Evolutionary conservation across 495 filamentous ascomycete species (phyloP).

Genomic region (Lentithecium fluviatile): DNA sequence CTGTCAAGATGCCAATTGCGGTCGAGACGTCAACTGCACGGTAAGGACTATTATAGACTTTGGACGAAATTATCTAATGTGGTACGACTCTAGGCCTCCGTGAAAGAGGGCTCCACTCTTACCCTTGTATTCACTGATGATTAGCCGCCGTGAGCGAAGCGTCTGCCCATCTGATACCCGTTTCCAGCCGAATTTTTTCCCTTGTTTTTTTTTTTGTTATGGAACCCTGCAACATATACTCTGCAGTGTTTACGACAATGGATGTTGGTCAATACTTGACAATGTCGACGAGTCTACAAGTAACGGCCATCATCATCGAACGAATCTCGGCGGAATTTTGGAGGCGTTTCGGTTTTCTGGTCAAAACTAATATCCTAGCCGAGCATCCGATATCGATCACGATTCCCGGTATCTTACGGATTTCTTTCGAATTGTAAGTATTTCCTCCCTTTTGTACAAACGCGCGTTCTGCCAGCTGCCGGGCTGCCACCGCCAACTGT

Average conservation of each 20-base stretch:
- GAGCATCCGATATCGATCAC: neutral
- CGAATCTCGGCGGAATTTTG: slow-evolving; percentile 20
- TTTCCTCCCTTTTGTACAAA: neutral
- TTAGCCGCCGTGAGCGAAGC: neutral
- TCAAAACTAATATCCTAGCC: neutral
- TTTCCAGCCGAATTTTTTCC: neutral
- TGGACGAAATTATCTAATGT: neutral
- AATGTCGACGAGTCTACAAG: slow-evolving; percentile 9
- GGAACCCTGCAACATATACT: too few relatives aligned
- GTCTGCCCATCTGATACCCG: neutral
- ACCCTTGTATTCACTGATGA: slow-evolving; percentile 10
- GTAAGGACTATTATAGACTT: slow-evolving; percentile 3
- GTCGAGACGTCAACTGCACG: neutral
- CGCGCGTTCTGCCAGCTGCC: slow-evolving; percentile 2
- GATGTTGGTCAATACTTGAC: slow-evolving; percentile 12
- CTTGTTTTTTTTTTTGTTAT: too few relatives aligned
- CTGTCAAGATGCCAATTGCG: neutral
- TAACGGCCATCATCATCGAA: neutral
- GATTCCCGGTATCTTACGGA: neutral
- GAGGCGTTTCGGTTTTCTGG: slow-evolving; percentile 19
- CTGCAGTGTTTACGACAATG: too few relatives aligned
- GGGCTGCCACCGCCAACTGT: neutral
- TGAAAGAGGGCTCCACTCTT: neutral
- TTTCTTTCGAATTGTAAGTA: slow-evolving; percentile 13
- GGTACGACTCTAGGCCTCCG: slow-evolving; percentile 3